A percentile compares a stretch with the other conserved stretches of the same genome.
phyloP scores from a whole-genome alignment of 1,139 yeast species.

The Eremothecium gossypii region DNA sequence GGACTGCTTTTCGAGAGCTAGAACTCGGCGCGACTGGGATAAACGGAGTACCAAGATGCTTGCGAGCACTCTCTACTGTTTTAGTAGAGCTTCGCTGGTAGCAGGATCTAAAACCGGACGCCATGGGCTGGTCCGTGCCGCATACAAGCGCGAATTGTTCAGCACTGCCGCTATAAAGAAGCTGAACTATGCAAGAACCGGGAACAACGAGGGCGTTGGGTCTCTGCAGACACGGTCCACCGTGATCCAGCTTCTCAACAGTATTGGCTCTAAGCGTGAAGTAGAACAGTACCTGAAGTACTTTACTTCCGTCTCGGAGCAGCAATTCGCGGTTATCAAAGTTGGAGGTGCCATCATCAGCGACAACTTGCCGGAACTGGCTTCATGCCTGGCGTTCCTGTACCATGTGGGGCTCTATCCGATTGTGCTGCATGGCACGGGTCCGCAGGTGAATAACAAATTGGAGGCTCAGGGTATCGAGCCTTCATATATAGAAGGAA shows the following conservation, averaged over 20 bases:
- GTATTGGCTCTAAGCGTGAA: constrained; percentile 93
- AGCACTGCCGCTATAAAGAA: neutral
- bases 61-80: too few species aligned
- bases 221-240: constrained; percentile 64
- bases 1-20: too few species aligned
- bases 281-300: constrained; percentile 95
- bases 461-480: constrained; percentile 91
- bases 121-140: too few species aligned
- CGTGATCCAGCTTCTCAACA: constrained; percentile 86
- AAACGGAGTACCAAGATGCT: too few species aligned
- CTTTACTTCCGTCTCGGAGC: constrained; percentile 91
- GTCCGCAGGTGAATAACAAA: constrained; percentile 94
- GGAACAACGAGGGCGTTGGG: constrained; percentile 21
- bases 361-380: constrained; percentile 84
- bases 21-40: too few species aligned
- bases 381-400: constrained; percentile 88
- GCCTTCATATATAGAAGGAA: constrained; percentile 94
- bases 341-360: constrained; percentile 99
- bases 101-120: too few species aligned
- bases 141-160: neutral
- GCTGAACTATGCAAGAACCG: neutral
- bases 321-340: constrained; percentile 95
- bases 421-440: constrained; percentile 94
- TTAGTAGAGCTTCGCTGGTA: too few species aligned
- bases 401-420: constrained; percentile 98